A percentile compares a stretch with the other conserved stretches of the same genome.
Conservation (phyloP, 1,284 basidiomycete species). For the Termitomyces sp. region DNA sequence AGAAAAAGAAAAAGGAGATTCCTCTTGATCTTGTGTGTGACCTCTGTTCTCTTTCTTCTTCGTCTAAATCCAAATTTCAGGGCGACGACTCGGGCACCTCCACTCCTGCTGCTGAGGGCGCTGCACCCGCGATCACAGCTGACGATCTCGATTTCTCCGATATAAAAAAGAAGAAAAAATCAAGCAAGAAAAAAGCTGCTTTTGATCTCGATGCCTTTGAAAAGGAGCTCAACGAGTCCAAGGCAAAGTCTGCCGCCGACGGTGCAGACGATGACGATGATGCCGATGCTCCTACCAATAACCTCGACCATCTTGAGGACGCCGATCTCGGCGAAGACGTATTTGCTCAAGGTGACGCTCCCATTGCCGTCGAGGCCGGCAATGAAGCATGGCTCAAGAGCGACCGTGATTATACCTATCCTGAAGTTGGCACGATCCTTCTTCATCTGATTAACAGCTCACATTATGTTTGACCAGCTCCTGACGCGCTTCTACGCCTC, state of each 20-base stretch:
- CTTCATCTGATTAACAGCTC: background rate
- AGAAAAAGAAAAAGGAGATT: constrained; percentile 89
- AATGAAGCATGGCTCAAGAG: constrained; percentile 86
- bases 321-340: constrained; percentile 82
- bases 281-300: constrained; percentile 59
- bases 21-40: constrained; percentile 73
- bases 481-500: constrained; percentile 90
- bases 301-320: constrained; percentile 69
- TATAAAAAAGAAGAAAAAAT: constrained; percentile 83
- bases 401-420: constrained; percentile 93
- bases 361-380: constrained; percentile 58
- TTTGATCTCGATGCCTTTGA: constrained; percentile 82
- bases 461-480: constrained; percentile 48
- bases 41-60: background rate
- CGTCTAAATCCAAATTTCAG: constrained; percentile 27
- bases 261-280: constrained; percentile 59
- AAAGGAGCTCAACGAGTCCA: constrained; percentile 75
- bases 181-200: constrained; percentile 70
- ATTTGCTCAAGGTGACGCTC: constrained; percentile 62
- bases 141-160: constrained; percentile 81
- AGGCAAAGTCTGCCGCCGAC: constrained; percentile 56
- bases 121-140: constrained; percentile 32
- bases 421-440: constrained; percentile 58
- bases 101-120: constrained; percentile 44
- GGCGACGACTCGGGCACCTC: constrained; percentile 60